These are phyloP conservation scores for Apiotrichum sp. DNA, from an alignment of 1,284 basidiomycete genomes.

Conservation along the genomic window DNA sequence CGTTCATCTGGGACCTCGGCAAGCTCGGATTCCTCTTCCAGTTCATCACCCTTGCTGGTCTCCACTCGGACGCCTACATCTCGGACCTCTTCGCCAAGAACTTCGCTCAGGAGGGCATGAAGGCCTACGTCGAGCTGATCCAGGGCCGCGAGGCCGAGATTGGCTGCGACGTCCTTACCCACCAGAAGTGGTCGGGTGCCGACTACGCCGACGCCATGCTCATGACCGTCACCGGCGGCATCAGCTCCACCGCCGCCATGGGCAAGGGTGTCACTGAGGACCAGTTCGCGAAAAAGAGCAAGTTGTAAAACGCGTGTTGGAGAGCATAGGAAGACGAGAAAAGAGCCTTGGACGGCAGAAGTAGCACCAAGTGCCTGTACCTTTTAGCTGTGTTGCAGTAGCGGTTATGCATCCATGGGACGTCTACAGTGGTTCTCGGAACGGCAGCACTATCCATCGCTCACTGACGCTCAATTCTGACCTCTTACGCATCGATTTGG, in stretches of 20 bases:
- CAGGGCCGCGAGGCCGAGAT: constrained; percentile 79
- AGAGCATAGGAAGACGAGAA: not conserved
- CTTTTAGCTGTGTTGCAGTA: constrained; percentile 3
- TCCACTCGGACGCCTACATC: constrained; percentile 97
- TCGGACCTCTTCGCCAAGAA: constrained; percentile 84
- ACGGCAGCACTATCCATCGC: too few species aligned
- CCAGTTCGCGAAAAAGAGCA: constrained; percentile 57
- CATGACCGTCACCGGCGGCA: constrained; percentile 90
- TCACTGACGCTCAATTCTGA: too few species aligned
- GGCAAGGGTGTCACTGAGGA: constrained; percentile 86
- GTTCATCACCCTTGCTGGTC: constrained; percentile 94
- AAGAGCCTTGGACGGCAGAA: not conserved
- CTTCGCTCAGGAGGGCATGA: constrained; percentile 74
- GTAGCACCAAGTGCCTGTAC: not conserved
- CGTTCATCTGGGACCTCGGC: constrained; percentile 74
- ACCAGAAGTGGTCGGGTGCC: constrained; percentile 79
- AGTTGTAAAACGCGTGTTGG: constrained; percentile 7
- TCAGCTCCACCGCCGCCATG: constrained; percentile 92
- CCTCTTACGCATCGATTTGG: too few species aligned
- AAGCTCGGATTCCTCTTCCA: constrained; percentile 63
- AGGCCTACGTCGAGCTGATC: constrained; percentile 56
- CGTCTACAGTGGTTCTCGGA: too few species aligned
- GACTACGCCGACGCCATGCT: constrained; percentile 87
- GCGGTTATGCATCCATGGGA: not conserved
- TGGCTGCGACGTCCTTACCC: constrained; percentile 76